A percentile compares a stretch with the other conserved stretches of the same genome.
Evolutionary conservation across 2,329 filamentous ascomycete species (phyloP).

Genomic region (Stagonosporopsis rhizophila): DNA sequence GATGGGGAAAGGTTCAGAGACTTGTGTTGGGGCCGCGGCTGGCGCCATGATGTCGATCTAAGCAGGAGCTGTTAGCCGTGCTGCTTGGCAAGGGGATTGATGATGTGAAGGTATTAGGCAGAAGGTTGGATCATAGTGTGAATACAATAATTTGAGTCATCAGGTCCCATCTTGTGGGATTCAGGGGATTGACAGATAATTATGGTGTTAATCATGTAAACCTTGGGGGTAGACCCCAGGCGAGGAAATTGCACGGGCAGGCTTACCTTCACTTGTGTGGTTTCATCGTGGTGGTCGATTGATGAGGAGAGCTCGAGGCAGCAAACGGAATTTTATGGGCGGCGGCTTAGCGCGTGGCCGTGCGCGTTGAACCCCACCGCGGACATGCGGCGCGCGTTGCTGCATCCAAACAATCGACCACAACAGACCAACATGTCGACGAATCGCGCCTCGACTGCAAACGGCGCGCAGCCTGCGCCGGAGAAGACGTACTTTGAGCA

Average conservation of each 20-base stretch:
- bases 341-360: slow-evolving; percentile 23
- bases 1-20: slow-evolving; percentile 73
- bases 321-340: slow-evolving; percentile 28
- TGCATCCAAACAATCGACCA: slow-evolving; percentile 19
- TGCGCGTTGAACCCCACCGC: slow-evolving; percentile 7
- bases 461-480: slow-evolving; percentile 24
- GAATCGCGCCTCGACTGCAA: slow-evolving; percentile 29
- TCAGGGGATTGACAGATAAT: slow-evolving; percentile 86
- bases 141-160: slow-evolving; percentile 55
- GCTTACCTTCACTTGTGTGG: slow-evolving; percentile 48
- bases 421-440: slow-evolving; percentile 31
- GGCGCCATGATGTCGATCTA: slow-evolving; percentile 41
- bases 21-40: slow-evolving; percentile 35
- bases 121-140: slow-evolving; percentile 46
- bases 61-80: slow-evolving; percentile 30
- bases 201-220: slow-evolving; percentile 68
- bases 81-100: slow-evolving; percentile 12
- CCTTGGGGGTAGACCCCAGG: slow-evolving; percentile 10
- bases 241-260: slow-evolving; percentile 9
- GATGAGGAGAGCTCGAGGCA: slow-evolving; percentile 18
- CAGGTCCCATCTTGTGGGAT: slow-evolving; percentile 56
- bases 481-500: slow-evolving; percentile 71
- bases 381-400: slow-evolving; percentile 16
- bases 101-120: slow-evolving; percentile 14
- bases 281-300: slow-evolving; percentile 41